Percentiles rank a stretch among this genome's conserved stretches.
phyloP scores from a whole-genome alignment of 768 basidiomycete genomes.

The Roridomyces roridus region DNA sequence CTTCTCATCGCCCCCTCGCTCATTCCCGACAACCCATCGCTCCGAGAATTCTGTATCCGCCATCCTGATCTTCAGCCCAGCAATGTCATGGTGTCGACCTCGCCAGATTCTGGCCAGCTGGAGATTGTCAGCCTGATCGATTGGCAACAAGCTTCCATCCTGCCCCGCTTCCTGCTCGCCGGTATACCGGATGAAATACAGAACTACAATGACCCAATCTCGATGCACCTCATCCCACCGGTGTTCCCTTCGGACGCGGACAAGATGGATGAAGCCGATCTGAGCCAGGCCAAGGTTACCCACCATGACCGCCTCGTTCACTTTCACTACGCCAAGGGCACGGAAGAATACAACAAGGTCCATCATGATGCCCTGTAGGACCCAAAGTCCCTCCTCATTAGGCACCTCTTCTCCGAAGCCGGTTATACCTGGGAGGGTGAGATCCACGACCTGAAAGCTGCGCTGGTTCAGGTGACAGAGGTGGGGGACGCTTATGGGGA shows the following conservation, averaged over 20 bases:
- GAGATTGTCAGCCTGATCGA: constrained; percentile 51
- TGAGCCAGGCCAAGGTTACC: too few relatives aligned
- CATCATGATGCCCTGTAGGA: constrained; percentile 49
- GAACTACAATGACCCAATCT: too few relatives aligned
- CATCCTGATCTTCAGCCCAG: constrained; percentile 56
- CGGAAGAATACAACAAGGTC: constrained; percentile 16
- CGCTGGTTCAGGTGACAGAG: constrained; percentile 51
- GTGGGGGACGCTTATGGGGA: constrained; percentile 47
- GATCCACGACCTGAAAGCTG: constrained; percentile 50
- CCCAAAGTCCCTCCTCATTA: constrained; percentile 38
- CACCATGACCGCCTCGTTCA: too few relatives aligned
- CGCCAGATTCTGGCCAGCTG: constrained; percentile 45
- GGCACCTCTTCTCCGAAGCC: constrained; percentile 51
- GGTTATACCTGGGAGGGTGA: constrained; percentile 58
- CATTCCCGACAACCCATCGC: constrained; percentile 43
- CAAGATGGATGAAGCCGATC: too few relatives aligned
- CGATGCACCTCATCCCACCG: too few relatives aligned
- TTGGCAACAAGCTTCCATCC: constrained; percentile 63
- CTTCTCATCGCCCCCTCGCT: constrained; percentile 55
- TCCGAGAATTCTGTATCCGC: constrained; percentile 54
- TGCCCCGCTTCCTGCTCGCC: constrained; percentile 52
- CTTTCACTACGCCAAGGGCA: too few relatives aligned
- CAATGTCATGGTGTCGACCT: constrained; percentile 56
- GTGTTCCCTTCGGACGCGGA: too few relatives aligned
- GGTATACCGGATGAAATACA: too few relatives aligned